Base-by-base conservation (phyloP, 176 grass and related monocot species). In the Phoenix dactylifera region DNA sequence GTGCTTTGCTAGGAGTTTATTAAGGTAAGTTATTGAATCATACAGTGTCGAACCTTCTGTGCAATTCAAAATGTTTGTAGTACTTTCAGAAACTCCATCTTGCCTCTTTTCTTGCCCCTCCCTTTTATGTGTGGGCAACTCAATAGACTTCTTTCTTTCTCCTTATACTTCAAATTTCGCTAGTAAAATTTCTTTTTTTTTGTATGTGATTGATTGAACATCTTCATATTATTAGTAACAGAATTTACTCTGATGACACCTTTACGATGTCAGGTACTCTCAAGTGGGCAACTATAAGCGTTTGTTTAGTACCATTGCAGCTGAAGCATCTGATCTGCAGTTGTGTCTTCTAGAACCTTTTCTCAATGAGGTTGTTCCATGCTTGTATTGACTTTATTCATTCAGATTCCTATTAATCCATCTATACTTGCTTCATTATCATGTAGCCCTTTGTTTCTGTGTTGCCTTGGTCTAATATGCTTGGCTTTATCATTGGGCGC, bases 281-380 rank as follows among this genome's bases (percentile, higher is more conserved):
- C 66, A 76, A 9, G 24, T 85, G 63, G 87, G 93, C 53, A 97
- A 97, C 76, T 97, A 84, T 71, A 97, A 88, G 62, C 80, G 67
- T 72, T 97, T 97, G 78, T 97, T 97, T 78, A 58, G 71, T 74
- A 78, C 70, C 26, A 49, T 88, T 49, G 80, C 81, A 78, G 49
- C 59, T 58, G 87, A 85, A 73, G 78, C 83, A 70, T 91, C 84
- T 17, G 35, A 97, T 55, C 93, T 91, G 67, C 84, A 97, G 65
- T 65, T 85, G 66, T 15, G 50, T 68, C 64, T 97, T 30, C 25
- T 88, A 63, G 87, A 97, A 80, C 93, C 93, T 65, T 88, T 91
- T 76, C 87, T 97, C 73, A 80, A 85, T 58, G 87, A 97, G 84
- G 87, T 88, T 49, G 62, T 61, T 54, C 10, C 2, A 44, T 44